phyloP scores from a whole-genome alignment of 1,284 basidiomycete species.

The Sanghuangporus weigelae region DNA sequence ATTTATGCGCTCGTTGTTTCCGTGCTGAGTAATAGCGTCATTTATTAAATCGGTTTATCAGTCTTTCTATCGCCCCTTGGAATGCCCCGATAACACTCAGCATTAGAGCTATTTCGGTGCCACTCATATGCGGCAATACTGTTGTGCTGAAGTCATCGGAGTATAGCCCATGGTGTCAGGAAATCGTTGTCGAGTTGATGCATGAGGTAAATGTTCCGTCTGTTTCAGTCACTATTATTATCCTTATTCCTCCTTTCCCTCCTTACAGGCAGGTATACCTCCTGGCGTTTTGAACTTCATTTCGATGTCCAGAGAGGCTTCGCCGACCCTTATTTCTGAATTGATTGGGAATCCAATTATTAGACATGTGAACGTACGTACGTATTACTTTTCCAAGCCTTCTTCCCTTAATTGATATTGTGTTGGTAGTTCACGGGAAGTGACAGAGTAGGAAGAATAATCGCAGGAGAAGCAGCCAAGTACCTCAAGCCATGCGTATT shows the following conservation, averaged over 20 bases:
- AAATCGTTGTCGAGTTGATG: conserved; percentile 44
- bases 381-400: background rate
- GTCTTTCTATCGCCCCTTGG: conserved; percentile 28
- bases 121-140: conserved; percentile 61
- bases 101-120: conserved; percentile 45
- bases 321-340: conserved; percentile 41
- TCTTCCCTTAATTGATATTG: background rate
- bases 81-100: conserved; percentile 43
- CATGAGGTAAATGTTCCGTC: conserved; percentile 30
- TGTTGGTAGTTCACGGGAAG: conserved; percentile 61
- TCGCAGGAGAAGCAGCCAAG: conserved; percentile 69
- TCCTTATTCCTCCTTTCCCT: background rate
- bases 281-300: conserved; percentile 56
- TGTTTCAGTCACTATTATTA: background rate
- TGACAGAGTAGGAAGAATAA: conserved; percentile 61
- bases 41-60: background rate
- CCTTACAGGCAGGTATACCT: conserved; percentile 50
- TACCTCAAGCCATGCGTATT: conserved; percentile 68
- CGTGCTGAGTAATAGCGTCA: background rate
- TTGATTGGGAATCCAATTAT: conserved; percentile 53
- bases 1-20: background rate
- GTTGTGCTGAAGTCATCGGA: conserved; percentile 60
- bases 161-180: conserved; percentile 45
- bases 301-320: conserved; percentile 43
- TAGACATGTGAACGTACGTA: conserved; percentile 38